phyloP scores from a whole-genome alignment of 345 rosid species.

The Ceriops tagal region DNA sequence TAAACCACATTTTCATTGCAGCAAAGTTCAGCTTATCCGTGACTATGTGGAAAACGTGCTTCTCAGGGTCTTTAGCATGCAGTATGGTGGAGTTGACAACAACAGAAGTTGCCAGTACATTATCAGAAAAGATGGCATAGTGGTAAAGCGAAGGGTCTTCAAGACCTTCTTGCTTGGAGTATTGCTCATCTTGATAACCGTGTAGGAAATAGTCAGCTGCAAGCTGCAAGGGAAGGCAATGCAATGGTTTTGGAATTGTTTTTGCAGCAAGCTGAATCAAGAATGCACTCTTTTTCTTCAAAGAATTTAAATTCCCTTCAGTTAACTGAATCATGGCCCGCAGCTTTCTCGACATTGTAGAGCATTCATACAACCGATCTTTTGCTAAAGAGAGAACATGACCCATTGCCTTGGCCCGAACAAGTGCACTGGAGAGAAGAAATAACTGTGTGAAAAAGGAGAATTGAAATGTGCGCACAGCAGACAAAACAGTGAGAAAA shows the following conservation, averaged over 20 bases:
- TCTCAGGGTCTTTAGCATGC: conserved; percentile 69
- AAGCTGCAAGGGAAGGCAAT: conserved; percentile 85
- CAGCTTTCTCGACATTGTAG: conserved; percentile 63
- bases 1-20: conserved; percentile 86
- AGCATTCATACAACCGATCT: conserved; percentile 75
- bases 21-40: conserved; percentile 78
- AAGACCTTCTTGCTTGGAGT: conserved; percentile 41
- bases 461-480: neutral
- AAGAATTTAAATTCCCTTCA: conserved; percentile 53
- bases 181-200: conserved; percentile 45
- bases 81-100: conserved; percentile 83
- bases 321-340: conserved; percentile 83
- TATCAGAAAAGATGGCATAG: conserved; percentile 94
- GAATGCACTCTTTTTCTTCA: conserved; percentile 80
- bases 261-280: conserved; percentile 97
- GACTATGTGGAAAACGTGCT: conserved; percentile 88
- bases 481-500: conserved; percentile 12
- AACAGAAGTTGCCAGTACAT: conserved; percentile 90
- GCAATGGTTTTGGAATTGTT: conserved; percentile 82
- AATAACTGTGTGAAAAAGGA: conserved; percentile 17
- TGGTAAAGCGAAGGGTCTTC: conserved; percentile 82
- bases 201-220: conserved; percentile 67
- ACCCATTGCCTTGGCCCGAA: conserved; percentile 85
- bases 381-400: conserved; percentile 78
- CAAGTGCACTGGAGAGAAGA: conserved; percentile 62